phyloP scores from a whole-genome alignment of 495 filamentous ascomycete genomes.

The Lentithecium fluviatile region DNA sequence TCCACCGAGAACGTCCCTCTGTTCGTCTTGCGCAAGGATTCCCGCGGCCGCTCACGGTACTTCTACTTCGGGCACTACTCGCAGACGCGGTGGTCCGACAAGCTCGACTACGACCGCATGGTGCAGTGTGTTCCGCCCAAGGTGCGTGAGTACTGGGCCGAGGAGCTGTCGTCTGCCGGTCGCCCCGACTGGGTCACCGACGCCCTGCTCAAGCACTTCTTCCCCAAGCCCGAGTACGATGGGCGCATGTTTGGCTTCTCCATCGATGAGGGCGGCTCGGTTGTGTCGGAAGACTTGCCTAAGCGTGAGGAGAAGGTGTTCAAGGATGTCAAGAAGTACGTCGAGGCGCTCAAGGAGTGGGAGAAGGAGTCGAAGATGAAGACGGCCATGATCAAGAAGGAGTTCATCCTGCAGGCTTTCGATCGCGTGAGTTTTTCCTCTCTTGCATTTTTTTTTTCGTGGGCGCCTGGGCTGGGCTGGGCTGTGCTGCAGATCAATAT shows the following conservation, averaged over 20 bases:
- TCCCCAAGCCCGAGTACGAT: constrained; percentile 38
- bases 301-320: constrained; percentile 25
- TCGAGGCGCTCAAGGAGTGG: constrained; percentile 37
- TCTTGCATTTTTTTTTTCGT: not conserved
- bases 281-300: constrained; percentile 1
- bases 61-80: constrained; percentile 42
- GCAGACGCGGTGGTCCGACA: constrained; percentile 41
- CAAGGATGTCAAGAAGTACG: constrained; percentile 31
- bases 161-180: constrained; percentile 30
- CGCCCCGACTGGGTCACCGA: constrained; percentile 42
- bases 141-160: constrained; percentile 39
- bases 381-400: constrained; percentile 31
- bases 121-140: constrained; percentile 35
- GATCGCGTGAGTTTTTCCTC: constrained; percentile 25
- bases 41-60: constrained; percentile 18
- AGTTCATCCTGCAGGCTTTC: constrained; percentile 39
- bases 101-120: constrained; percentile 42
- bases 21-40: constrained; percentile 31
- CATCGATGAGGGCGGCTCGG: constrained; percentile 1
- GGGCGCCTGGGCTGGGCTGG: not conserved
- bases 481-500: not conserved
- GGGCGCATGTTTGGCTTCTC: constrained; percentile 14
- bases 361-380: constrained; percentile 38
- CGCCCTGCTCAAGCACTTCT: constrained; percentile 41
- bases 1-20: constrained; percentile 37